These are phyloP conservation scores for Schwanniomyces vanrijiae DNA, from an alignment of 805 yeast genomes.

Conservation along the genomic window DNA sequence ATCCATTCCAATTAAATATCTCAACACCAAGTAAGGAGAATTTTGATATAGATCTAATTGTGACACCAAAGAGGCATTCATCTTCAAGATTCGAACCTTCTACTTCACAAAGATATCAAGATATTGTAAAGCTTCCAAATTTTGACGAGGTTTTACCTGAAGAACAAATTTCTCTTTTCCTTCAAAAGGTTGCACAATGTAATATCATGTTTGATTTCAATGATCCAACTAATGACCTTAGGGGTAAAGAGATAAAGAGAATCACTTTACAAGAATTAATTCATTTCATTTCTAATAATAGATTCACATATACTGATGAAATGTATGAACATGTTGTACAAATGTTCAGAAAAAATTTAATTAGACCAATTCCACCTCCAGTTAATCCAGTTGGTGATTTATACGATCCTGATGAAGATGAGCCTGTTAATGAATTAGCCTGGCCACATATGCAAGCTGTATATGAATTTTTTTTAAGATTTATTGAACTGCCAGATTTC, in stretches of 20 bases:
- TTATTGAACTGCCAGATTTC: conserved; percentile 93
- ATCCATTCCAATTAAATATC: conserved; percentile 28
- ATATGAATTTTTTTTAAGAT: conserved; percentile 89
- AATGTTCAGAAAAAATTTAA: conserved; percentile 86
- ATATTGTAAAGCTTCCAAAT: conserved; percentile 72
- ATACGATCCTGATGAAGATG: conserved; percentile 98
- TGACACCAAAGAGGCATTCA: conserved; percentile 82
- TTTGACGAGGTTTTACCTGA: conserved; percentile 84
- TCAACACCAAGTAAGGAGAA: conserved; percentile 65
- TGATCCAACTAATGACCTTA: conserved; percentile 88
- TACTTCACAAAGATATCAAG: conserved; percentile 41
- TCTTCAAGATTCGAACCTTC: conserved; percentile 86
- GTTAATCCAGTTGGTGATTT: conserved; percentile 96
- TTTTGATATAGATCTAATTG: conserved; percentile 76
- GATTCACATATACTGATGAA: conserved; percentile 85
- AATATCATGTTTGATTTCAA: conserved; percentile 86
- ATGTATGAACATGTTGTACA: conserved; percentile 85
- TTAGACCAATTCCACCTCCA: conserved; percentile 97
- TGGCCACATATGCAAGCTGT: conserved; percentile 99
- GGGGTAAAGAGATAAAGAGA: conserved; percentile 90
- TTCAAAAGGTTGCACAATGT: conserved; percentile 91
- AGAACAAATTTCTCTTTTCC: conserved; percentile 75
- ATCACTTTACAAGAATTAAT: conserved; percentile 85
- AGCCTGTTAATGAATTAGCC: conserved; percentile 91
- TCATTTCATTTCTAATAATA: conserved; percentile 78